Conservation (phyloP, 495 filamentous ascomycete genomes). For the Glarea lozoyensis region DNA sequence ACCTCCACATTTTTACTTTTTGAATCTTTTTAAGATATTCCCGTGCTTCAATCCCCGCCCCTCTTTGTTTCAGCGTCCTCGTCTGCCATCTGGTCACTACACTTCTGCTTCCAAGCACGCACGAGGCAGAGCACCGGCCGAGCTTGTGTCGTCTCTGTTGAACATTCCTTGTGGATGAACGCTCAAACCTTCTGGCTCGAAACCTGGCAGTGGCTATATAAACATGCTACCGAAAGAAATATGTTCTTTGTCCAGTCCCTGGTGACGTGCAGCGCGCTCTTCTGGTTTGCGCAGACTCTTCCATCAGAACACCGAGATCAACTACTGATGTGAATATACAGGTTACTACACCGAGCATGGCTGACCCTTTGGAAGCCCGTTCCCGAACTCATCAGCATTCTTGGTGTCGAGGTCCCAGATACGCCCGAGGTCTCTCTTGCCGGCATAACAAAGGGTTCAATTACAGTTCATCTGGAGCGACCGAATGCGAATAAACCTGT, state of each 20-base stretch:
- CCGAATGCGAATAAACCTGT: slow-evolving; percentile 69
- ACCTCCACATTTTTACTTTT: too few species aligned
- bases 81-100: neutral
- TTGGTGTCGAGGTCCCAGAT: slow-evolving; percentile 88
- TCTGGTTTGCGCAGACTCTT: slow-evolving; percentile 18
- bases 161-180: slow-evolving; percentile 20
- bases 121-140: neutral
- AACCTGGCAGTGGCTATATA: slow-evolving; percentile 15
- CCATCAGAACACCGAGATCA: neutral
- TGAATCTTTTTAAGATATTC: too few species aligned
- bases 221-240: slow-evolving; percentile 17
- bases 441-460: slow-evolving; percentile 74
- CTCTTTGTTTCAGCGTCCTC: neutral
- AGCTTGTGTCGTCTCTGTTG: neutral
- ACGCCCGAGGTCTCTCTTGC: slow-evolving; percentile 88
- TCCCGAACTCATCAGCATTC: slow-evolving; percentile 76
- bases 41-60: neutral
- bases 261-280: slow-evolving; percentile 21
- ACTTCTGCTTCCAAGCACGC: neutral
- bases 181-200: slow-evolving; percentile 15
- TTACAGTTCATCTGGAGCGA: slow-evolving; percentile 86
- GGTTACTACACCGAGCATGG: slow-evolving; percentile 75
- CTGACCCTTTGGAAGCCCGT: slow-evolving; percentile 84
- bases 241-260: slow-evolving; percentile 23
- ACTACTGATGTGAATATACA: slow-evolving; percentile 24